These are phyloP conservation scores for Salix viminalis DNA, from an alignment of 345 rosid species.

Conservation along the genomic window DNA sequence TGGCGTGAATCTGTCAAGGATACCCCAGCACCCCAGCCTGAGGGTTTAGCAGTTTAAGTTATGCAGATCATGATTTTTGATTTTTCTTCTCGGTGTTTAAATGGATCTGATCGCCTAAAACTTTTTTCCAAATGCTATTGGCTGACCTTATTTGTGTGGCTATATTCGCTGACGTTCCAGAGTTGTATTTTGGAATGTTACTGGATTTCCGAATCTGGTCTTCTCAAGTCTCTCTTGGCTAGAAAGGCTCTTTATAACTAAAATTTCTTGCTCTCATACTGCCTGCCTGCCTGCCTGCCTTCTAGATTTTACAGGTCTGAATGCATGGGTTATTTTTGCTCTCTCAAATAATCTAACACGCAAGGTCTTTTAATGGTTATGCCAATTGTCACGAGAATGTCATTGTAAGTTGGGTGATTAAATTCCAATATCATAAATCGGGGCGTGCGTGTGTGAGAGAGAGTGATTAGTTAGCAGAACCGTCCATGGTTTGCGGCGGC, in stretches of 20 bases:
- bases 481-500: too few relatives aligned
- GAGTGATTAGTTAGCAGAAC: too few relatives aligned
- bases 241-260: background rate
- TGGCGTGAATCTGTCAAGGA: conserved; percentile 84
- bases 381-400: background rate
- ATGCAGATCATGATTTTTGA: background rate
- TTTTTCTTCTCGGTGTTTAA: background rate
- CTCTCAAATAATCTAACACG: background rate
- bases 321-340: background rate
- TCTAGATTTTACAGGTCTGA: background rate
- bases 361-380: background rate
- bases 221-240: background rate
- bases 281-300: background rate
- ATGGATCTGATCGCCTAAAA: background rate
- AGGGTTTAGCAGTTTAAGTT: background rate
- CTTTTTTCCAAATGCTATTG: background rate
- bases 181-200: background rate
- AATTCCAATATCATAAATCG: too few relatives aligned
- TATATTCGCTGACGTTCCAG: background rate
- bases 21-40: conserved; percentile 8
- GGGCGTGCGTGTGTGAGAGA: too few relatives aligned
- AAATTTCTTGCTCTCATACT: background rate
- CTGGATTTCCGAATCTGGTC: background rate
- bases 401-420: too few relatives aligned
- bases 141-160: background rate